Evolutionary conservation across 352 stramenopile genomes (phyloP).

Genomic region (Phytophthora ohioensis): DNA sequence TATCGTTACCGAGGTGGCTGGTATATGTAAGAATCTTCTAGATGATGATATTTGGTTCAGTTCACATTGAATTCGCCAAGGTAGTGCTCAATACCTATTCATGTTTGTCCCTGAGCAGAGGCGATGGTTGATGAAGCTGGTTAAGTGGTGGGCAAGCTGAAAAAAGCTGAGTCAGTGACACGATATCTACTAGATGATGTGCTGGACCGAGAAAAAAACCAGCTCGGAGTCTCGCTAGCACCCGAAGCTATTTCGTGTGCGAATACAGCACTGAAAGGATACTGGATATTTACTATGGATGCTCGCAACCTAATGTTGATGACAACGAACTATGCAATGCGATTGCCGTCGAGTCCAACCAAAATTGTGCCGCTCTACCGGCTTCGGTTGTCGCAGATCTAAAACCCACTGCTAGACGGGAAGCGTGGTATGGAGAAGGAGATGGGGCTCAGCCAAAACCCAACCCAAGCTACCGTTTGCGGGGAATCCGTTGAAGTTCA

Average conservation of each 20-base stretch:
- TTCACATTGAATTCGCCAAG: constrained; percentile 15
- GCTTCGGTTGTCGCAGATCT: too few relatives aligned
- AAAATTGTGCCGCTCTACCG: too few relatives aligned
- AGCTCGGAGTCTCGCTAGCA: background rate
- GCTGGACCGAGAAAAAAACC: background rate
- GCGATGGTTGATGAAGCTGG: constrained; percentile 27
- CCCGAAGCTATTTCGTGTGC: constrained; percentile 4
- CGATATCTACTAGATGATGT: background rate
- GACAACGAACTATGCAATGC: too few relatives aligned
- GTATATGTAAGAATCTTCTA: background rate
- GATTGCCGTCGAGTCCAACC: too few relatives aligned
- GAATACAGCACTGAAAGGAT: background rate
- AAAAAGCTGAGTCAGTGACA: background rate
- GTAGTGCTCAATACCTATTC: constrained; percentile 31
- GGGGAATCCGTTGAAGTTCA: too few relatives aligned
- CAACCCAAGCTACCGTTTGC: too few relatives aligned
- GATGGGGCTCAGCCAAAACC: too few relatives aligned
- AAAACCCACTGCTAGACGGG: too few relatives aligned
- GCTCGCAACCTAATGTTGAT: background rate
- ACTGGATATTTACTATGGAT: background rate
- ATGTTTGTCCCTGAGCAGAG: constrained; percentile 34
- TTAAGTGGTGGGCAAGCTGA: constrained; percentile 19
- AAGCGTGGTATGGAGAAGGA: too few relatives aligned
- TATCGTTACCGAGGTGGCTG: constrained; percentile 7
- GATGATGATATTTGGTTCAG: constrained; percentile 19